These are phyloP conservation scores for Hyaloscypha bicolor DNA, from an alignment of 495 filamentous ascomycete species.

Conservation along the genomic window DNA sequence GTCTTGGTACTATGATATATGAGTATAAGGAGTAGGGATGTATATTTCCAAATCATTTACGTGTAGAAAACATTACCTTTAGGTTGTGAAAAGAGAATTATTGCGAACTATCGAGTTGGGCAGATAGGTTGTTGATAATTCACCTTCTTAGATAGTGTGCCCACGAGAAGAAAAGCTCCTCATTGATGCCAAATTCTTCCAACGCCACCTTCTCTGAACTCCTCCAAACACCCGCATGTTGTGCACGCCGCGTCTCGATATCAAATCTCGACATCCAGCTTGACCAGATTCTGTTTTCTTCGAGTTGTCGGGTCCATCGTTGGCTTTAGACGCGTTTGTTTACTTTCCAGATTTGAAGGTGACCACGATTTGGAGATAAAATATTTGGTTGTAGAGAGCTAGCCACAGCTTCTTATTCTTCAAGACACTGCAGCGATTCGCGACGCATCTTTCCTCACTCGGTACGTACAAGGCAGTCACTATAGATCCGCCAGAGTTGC, in stretches of 20 bases:
- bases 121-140: no score
- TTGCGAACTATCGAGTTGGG: no score
- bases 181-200: no score
- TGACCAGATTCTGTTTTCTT: background rate
- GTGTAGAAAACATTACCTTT: no score
- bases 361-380: no score
- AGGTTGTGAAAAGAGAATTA: no score
- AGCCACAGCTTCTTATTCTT: no score
- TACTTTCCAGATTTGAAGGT: background rate
- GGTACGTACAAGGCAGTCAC: background rate
- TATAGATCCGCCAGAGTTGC: background rate
- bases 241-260: background rate
- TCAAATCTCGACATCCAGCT: background rate
- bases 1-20: background rate
- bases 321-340: background rate
- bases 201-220: background rate
- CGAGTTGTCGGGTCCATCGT: background rate
- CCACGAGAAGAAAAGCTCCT: no score
- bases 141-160: no score
- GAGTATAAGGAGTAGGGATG: no score
- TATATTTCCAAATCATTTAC: no score
- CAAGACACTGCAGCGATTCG: background rate
- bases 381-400: no score
- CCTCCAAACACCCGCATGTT: background rate
- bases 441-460: background rate